These are phyloP conservation scores for Prunus mongolica DNA, from an alignment of 306 rosid species.

Conservation along the genomic window DNA sequence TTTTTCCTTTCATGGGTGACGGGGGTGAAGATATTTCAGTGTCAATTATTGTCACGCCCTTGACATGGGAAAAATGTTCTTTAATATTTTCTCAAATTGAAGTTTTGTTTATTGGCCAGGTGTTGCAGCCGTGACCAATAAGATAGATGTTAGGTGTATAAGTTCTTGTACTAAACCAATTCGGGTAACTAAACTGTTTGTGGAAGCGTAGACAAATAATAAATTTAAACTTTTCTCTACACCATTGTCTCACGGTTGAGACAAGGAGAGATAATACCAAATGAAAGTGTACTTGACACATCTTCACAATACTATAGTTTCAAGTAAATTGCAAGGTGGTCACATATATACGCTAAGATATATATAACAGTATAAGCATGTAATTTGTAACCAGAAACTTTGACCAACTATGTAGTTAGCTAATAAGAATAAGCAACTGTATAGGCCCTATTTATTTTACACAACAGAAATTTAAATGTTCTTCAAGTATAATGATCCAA, in stretches of 20 bases:
- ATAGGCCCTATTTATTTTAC: neutral
- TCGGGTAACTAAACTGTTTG: neutral
- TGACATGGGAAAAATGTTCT: neutral
- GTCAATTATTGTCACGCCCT: neutral
- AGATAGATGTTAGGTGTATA: neutral
- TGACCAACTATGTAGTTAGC: neutral
- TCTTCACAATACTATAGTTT: neutral
- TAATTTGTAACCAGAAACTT: neutral
- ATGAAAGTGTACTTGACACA: neutral
- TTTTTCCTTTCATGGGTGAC: neutral
- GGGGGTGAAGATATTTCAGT: conserved; percentile 7
- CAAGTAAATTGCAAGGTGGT: neutral
- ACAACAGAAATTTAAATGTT: neutral
- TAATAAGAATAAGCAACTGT: neutral
- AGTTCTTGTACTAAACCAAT: neutral
- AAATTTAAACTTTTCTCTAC: neutral
- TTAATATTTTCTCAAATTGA: neutral
- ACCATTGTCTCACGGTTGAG: neutral
- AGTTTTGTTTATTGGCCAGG: neutral
- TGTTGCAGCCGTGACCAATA: neutral
- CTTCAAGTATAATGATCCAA: neutral
- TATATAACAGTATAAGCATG: neutral
- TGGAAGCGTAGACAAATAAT: neutral
- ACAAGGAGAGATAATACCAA: neutral
- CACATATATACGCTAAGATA: neutral